phyloP scores from a whole-genome alignment of 768 basidiomycete genomes.

The Porphyrellus cyaneotinctus region DNA sequence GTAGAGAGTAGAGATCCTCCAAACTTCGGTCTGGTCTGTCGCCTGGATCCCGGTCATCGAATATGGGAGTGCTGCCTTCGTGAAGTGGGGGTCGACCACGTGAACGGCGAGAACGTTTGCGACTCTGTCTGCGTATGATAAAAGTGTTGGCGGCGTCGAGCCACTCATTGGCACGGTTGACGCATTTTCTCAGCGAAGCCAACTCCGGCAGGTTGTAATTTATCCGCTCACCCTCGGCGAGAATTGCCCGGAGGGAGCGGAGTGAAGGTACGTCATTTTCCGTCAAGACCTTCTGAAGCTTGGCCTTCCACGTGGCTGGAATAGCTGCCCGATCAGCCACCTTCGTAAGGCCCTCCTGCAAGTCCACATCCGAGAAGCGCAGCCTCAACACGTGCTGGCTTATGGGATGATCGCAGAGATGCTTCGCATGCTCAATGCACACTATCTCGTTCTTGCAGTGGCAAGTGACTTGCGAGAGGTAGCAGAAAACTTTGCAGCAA shows the following conservation, averaged over 20 bases:
- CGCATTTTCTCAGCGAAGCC: constrained; percentile 67
- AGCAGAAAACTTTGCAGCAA: constrained; percentile 91
- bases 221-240: constrained; percentile 88
- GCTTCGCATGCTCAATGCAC: constrained; percentile 80
- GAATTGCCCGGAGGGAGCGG: constrained; percentile 73
- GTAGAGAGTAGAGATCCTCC: constrained; percentile 63
- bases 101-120: constrained; percentile 68
- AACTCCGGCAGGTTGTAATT: constrained; percentile 71
- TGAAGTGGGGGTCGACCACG: constrained; percentile 49
- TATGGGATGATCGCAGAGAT: constrained; percentile 65
- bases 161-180: constrained; percentile 81
- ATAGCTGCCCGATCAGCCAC: constrained; percentile 69
- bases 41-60: constrained; percentile 46
- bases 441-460: constrained; percentile 72
- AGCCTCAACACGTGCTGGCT: constrained; percentile 64
- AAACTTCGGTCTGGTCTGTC: constrained; percentile 70
- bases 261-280: constrained; percentile 72
- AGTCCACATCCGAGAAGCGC: constrained; percentile 76
- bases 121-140: constrained; percentile 72
- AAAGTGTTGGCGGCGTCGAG: constrained; percentile 79
- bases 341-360: constrained; percentile 61
- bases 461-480: constrained; percentile 89
- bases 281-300: constrained; percentile 59
- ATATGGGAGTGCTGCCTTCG: constrained; percentile 35
- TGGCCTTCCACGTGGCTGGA: constrained; percentile 71